Conservation (phyloP, 1,284 basidiomycete genomes). For the Cerioporus squamosus region DNA sequence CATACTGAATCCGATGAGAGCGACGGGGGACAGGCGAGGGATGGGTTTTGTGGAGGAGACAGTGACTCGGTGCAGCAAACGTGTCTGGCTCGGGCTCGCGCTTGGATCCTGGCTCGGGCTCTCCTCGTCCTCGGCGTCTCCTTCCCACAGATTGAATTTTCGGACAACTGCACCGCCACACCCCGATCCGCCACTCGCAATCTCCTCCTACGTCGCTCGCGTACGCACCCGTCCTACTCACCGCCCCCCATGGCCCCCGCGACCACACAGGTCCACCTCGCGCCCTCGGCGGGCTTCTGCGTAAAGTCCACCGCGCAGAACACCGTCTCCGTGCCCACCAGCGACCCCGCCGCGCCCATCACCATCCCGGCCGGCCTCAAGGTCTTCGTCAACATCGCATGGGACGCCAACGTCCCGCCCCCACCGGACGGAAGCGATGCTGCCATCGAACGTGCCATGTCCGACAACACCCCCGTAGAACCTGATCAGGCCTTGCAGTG, state of each 20-base stretch:
- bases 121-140: background rate
- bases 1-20: constrained; percentile 10
- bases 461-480: constrained; percentile 1
- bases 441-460: constrained; percentile 57
- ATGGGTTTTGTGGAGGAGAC: background rate
- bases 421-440: constrained; percentile 63
- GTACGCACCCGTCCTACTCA: background rate
- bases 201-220: background rate
- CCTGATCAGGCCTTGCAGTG: constrained; percentile 45
- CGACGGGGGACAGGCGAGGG: background rate
- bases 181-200: background rate
- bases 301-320: constrained; percentile 55
- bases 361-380: constrained; percentile 55
- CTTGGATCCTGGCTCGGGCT: too few relatives aligned
- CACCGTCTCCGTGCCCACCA: constrained; percentile 33
- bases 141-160: background rate
- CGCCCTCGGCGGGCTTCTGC: constrained; percentile 64
- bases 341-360: constrained; percentile 29
- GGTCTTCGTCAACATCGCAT: constrained; percentile 75
- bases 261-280: constrained; percentile 43
- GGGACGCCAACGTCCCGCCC: constrained; percentile 66
- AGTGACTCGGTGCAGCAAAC: constrained; percentile 1
- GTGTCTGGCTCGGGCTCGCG: background rate
- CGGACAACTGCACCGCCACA: background rate
- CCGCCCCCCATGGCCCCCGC: constrained; percentile 5